phyloP scores from a whole-genome alignment of 495 filamentous ascomycete species.

The Annulohypoxylon moriforme region DNA sequence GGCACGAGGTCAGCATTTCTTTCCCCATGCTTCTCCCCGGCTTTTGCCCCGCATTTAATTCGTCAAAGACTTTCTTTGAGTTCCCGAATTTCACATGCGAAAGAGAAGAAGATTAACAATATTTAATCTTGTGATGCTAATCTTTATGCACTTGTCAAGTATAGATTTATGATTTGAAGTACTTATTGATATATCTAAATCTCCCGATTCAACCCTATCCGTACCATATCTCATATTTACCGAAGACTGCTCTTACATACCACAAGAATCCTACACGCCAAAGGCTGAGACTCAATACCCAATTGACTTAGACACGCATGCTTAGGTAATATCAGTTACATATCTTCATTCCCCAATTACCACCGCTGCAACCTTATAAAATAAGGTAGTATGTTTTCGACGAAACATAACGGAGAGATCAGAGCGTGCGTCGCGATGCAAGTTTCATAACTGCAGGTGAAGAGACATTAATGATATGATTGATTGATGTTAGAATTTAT shows the following conservation, averaged over 20 bases:
- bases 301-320: background rate
- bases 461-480: constrained; percentile 26
- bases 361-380: background rate
- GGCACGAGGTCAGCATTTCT: constrained; percentile 38
- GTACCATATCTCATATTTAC: too few species aligned
- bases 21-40: constrained; percentile 31
- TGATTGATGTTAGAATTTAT: constrained; percentile 11
- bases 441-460: constrained; percentile 36
- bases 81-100: constrained; percentile 36
- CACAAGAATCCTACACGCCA: background rate
- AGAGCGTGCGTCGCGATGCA: constrained; percentile 16
- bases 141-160: background rate
- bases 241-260: background rate
- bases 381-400: constrained; percentile 14
- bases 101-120: background rate
- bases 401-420: constrained; percentile 14
- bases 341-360: background rate
- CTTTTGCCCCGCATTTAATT: constrained; percentile 38
- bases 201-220: background rate
- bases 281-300: background rate
- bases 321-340: constrained; percentile 11
- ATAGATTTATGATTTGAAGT: too few species aligned
- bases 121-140: constrained; percentile 12
- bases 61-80: constrained; percentile 13
- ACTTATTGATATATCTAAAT: background rate